Conservation (phyloP, 164 flowering plant species). For the Protea cynaroides region DNA sequence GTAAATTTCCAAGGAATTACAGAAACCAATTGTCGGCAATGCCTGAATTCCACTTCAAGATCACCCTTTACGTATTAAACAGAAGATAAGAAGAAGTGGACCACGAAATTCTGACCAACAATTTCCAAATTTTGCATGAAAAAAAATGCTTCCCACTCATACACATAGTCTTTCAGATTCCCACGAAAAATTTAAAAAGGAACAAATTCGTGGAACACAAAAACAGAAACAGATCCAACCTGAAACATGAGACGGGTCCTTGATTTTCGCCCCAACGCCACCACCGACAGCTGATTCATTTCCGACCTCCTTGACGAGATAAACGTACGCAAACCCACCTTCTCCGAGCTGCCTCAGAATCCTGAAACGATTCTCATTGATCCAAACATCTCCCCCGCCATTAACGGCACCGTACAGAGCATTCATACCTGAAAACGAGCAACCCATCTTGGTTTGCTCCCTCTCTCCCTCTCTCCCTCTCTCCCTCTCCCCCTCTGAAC, state of each 20-base stretch:
- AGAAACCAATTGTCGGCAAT: not conserved
- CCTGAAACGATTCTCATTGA: conserved; percentile 91
- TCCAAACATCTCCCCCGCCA: conserved; percentile 98
- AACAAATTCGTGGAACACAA: not conserved
- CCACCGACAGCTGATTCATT: conserved; percentile 37
- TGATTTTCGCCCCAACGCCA: conserved; percentile 54
- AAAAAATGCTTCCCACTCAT: not conserved
- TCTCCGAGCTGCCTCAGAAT: conserved; percentile 89
- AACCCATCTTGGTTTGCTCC: conserved; percentile 56
- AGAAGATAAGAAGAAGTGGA: too few relatives aligned
- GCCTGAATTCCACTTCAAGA: not conserved
- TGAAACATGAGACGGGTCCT: conserved; percentile 67
- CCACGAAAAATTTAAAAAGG: not conserved
- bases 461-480: not conserved
- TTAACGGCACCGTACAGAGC: conserved; percentile 85
- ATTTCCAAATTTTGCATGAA: too few relatives aligned
- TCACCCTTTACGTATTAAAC: too few relatives aligned
- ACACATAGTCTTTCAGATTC: not conserved
- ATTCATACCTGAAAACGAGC: conserved; percentile 92
- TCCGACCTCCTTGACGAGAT: conserved; percentile 65
- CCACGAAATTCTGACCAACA: not conserved
- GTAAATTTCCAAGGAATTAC: too few relatives aligned
- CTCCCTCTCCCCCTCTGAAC: not conserved
- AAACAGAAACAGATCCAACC: conserved; percentile 34
- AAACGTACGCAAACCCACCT: conserved; percentile 90